Percentiles rank a stretch among this genome's conserved stretches.
These are phyloP conservation scores for Pulveroboletus ravenelii DNA, from an alignment of 768 basidiomycete genomes.

Conservation along the genomic window DNA sequence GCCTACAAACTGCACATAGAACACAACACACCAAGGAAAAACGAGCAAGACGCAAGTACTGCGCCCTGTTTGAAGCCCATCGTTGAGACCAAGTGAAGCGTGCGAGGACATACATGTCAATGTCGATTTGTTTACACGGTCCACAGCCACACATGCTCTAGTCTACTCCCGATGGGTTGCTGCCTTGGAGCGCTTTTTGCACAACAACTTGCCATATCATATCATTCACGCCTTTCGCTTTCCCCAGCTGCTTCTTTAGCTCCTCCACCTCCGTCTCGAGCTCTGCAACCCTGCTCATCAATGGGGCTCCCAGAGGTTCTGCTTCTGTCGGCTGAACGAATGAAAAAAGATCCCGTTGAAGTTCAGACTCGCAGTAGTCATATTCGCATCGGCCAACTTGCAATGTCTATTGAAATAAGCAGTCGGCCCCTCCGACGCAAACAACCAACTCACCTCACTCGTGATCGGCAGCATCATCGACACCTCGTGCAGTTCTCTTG, in stretches of 20 bases:
- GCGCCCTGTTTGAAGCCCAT: conserved; percentile 92
- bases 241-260: conserved; percentile 66
- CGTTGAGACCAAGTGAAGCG: conserved; percentile 1
- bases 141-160: conserved; percentile 16
- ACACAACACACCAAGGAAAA: conserved; percentile 73
- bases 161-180: conserved; percentile 5
- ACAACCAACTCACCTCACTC: conserved; percentile 33
- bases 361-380: conserved; percentile 48
- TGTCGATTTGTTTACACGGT: conserved; percentile 13
- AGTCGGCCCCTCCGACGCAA: neutral
- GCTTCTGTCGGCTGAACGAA: conserved; percentile 49
- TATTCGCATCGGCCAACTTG: conserved; percentile 19
- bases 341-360: conserved; percentile 60
- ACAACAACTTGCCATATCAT: conserved; percentile 89
- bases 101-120: neutral
- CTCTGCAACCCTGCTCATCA: conserved; percentile 56
- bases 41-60: conserved; percentile 82
- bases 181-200: conserved; percentile 46
- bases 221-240: conserved; percentile 90
- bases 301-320: conserved; percentile 30
- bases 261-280: conserved; percentile 68
- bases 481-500: conserved; percentile 68
- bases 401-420: conserved; percentile 11
- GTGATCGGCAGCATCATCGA: conserved; percentile 53
- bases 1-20: conserved; percentile 14